A percentile compares a stretch with the other conserved stretches of the same genome.
Conservation (phyloP, 2,329 filamentous ascomycete genomes). For the Fusarium sp. region DNA sequence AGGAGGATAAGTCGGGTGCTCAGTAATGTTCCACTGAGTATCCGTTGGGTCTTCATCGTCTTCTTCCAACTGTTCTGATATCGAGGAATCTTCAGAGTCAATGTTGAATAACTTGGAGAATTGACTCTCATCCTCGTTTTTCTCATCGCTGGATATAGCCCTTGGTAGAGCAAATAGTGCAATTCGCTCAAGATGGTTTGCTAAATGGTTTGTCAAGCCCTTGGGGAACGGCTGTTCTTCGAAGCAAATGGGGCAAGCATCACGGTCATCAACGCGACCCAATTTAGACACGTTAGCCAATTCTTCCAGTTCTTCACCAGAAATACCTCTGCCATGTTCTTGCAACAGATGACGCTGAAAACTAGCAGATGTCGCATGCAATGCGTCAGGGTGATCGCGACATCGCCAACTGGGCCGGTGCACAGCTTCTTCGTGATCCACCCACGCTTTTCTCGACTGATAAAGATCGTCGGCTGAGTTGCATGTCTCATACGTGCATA, state of each 20-base stretch:
- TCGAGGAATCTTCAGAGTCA: accelerated
- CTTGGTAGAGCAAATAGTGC: accelerated
- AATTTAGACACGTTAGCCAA: accelerated
- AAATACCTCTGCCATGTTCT: background rate
- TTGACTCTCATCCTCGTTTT: accelerated
- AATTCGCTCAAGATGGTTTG: background rate
- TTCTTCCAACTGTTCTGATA: accelerated
- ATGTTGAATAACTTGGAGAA: background rate
- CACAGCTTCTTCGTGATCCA: background rate
- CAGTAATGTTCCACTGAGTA: accelerated
- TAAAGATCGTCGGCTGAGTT: accelerated
- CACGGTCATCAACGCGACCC: background rate
- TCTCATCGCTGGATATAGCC: accelerated
- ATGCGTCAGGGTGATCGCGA: accelerated
- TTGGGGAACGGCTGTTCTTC: background rate
- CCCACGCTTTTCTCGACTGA: background rate
- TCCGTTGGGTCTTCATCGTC: accelerated
- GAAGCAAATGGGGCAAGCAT: background rate
- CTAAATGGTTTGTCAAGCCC: background rate
- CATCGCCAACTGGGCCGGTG: background rate
- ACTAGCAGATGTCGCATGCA: background rate
- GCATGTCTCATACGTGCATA: background rate
- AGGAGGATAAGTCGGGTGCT: no score
- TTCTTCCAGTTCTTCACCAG: accelerated
- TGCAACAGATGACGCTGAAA: accelerated